Conservation (phyloP, 1,284 basidiomycete genomes). For the Tilletia caries region DNA sequence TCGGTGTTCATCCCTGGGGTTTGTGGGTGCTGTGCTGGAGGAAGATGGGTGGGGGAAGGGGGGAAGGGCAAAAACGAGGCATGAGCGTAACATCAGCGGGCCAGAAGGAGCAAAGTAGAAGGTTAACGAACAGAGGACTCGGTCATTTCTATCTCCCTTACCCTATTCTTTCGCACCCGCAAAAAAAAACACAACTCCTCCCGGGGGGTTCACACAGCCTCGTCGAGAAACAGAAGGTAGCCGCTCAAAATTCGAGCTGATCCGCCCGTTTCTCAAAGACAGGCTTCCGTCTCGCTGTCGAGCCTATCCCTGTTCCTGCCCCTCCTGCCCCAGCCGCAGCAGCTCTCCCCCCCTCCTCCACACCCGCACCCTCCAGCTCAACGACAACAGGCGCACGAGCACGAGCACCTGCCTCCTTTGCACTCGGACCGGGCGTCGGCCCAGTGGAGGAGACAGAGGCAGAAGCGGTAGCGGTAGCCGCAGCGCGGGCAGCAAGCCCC, state of each 20-base stretch:
- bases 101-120: too few relatives aligned
- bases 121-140: not conserved
- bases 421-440: too few relatives aligned
- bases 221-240: not conserved
- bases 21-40: too few relatives aligned
- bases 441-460: too few relatives aligned
- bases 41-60: not conserved
- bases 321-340: not conserved
- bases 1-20: conserved; percentile 12
- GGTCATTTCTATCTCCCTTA: too few relatives aligned
- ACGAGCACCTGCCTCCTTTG: too few relatives aligned
- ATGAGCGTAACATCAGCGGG: too few relatives aligned
- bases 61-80: not conserved
- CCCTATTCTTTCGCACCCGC: too few relatives aligned
- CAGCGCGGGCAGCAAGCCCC: conserved; percentile 2
- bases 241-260: conserved; percentile 11
- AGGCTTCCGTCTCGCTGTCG: not conserved
- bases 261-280: conserved; percentile 2
- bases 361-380: not conserved
- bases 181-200: too few relatives aligned
- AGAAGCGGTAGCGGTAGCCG: too few relatives aligned
- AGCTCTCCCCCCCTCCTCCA: too few relatives aligned
- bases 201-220: too few relatives aligned
- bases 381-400: not conserved
- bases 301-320: not conserved